Evolutionary conservation across 2,329 filamentous ascomycete species (phyloP).

Genomic region (Calonectria pseudoreteaudii): DNA sequence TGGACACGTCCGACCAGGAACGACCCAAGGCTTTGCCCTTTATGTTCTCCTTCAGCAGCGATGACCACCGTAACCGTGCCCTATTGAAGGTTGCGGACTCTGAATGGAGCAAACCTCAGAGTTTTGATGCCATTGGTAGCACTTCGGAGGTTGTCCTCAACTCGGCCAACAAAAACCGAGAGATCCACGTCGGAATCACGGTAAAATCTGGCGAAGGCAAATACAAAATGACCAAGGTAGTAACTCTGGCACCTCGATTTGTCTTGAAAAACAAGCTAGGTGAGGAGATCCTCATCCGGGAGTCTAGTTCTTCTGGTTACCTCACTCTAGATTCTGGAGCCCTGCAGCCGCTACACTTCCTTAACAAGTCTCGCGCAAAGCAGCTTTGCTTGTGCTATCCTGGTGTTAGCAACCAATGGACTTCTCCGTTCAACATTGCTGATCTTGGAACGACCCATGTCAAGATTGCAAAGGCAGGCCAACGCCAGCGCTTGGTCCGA

Average conservation of each 20-base stretch:
- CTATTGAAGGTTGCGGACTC: slow-evolving; percentile 90
- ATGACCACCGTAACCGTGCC: slow-evolving; percentile 92
- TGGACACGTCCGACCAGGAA: slow-evolving; percentile 60
- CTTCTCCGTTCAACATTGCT: slow-evolving; percentile 96
- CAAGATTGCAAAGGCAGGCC: slow-evolving; percentile 90
- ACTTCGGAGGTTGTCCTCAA: slow-evolving; percentile 88
- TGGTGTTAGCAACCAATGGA: slow-evolving; percentile 97
- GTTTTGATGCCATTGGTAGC: slow-evolving; percentile 97
- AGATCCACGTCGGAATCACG: slow-evolving; percentile 92
- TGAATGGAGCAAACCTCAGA: slow-evolving; percentile 96
- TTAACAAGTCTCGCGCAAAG: slow-evolving; percentile 85
- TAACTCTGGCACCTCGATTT: slow-evolving; percentile 92
- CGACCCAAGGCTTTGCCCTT: slow-evolving; percentile 85
- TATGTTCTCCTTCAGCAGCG: slow-evolving; percentile 93
- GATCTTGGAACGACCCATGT: slow-evolving; percentile 93
- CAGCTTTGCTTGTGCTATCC: slow-evolving; percentile 94
- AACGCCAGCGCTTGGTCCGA: slow-evolving; percentile 88
- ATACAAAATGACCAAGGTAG: slow-evolving; percentile 96
- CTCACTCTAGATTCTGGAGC: slow-evolving; percentile 83
- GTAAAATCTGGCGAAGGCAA: slow-evolving; percentile 94
- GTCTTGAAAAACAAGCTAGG: slow-evolving; percentile 92
- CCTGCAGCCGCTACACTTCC: slow-evolving; percentile 87
- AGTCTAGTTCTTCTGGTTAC: slow-evolving; percentile 90
- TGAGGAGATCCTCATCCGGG: slow-evolving; percentile 89
- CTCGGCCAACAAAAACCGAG: slow-evolving; percentile 75